Conservation (phyloP, 345 rosid genomes). For the Punica granatum region DNA sequence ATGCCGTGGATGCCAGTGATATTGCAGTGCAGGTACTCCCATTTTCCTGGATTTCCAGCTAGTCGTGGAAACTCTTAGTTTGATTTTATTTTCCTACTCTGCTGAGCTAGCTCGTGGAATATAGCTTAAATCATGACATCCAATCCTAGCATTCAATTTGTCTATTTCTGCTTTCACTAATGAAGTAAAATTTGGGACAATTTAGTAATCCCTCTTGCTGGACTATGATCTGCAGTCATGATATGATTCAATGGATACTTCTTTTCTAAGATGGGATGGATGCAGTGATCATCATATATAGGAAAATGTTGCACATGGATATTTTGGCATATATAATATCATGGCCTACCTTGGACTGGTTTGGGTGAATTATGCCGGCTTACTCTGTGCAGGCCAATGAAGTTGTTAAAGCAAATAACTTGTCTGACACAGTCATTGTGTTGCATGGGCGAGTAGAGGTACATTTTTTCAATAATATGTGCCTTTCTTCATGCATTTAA, state of each 20-base stretch:
- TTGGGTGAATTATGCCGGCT: not conserved
- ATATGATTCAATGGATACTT: not conserved
- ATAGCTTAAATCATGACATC: not conserved
- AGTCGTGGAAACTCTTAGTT: not conserved
- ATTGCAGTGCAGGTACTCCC: conserved; percentile 85
- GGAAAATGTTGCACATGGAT: not conserved
- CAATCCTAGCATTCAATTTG: not conserved
- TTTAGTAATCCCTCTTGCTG: not conserved
- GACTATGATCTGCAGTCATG: not conserved
- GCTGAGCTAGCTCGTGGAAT: not conserved
- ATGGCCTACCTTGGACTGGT: not conserved
- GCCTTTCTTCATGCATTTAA: not conserved
- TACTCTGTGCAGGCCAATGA: conserved; percentile 63
- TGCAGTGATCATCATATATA: not conserved
- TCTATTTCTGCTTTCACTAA: not conserved
- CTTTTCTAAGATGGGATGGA: not conserved
- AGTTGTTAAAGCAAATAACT: conserved; percentile 90
- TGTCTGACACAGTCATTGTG: conserved; percentile 73
- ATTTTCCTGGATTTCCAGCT: not conserved
- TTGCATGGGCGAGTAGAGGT: conserved; percentile 98
- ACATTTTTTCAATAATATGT: conserved; percentile 15
- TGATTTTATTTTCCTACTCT: not conserved
- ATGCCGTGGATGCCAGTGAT: conserved; percentile 97
- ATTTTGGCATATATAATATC: not conserved
- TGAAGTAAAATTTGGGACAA: not conserved